Percentiles rank a stretch among this genome's conserved stretches.
Evolutionary conservation across 352 stramenopile genomes (phyloP).

Genomic region (Globisporangium viniferum): DNA sequence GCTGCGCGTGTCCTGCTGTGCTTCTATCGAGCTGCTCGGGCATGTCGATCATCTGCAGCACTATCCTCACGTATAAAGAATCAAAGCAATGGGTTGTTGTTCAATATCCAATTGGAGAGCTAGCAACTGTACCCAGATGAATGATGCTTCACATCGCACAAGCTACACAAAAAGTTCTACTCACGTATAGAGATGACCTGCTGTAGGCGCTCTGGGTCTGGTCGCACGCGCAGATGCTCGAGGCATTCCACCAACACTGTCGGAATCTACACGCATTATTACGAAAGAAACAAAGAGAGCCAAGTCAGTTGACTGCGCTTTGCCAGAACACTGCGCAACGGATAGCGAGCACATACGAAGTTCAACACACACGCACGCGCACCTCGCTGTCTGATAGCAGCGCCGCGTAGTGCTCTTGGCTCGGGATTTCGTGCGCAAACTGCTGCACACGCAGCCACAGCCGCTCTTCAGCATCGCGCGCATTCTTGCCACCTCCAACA

Average conservation of each 20-base stretch:
- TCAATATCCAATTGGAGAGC: background rate
- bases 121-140: too few species aligned
- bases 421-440: background rate
- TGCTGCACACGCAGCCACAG: constrained; percentile 13
- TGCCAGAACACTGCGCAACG: background rate
- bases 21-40: constrained; percentile 5
- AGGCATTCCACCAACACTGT: constrained; percentile 9
- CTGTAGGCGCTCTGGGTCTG: constrained; percentile 19
- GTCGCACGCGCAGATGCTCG: constrained; percentile 1
- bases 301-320: background rate
- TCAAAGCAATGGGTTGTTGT: background rate
- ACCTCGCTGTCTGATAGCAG: constrained; percentile 10
- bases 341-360: background rate
- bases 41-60: constrained; percentile 47
- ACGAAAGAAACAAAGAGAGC: background rate
- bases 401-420: constrained; percentile 1
- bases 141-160: background rate
- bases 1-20: constrained; percentile 11
- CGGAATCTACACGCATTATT: background rate
- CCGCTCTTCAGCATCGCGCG: background rate
- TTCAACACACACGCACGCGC: background rate
- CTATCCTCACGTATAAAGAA: constrained; percentile 10
- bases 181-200: constrained; percentile 30
- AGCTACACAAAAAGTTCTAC: constrained; percentile 8
- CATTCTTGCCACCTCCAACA: background rate